These are phyloP conservation scores for Sclerotinia minor DNA, from an alignment of 2,329 filamentous ascomycete genomes.

Conservation along the genomic window DNA sequence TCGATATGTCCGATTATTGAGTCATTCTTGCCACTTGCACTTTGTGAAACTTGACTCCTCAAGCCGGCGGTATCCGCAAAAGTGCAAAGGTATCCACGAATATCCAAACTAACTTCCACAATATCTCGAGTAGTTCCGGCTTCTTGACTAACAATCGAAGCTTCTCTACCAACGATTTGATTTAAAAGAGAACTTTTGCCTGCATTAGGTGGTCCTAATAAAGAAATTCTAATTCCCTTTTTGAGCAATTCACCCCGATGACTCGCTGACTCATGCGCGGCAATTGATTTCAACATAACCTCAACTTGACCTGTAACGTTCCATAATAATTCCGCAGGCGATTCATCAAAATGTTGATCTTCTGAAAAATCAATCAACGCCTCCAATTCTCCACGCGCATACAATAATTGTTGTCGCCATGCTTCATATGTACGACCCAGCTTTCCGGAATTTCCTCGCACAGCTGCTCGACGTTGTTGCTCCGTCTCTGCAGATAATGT, in stretches of 20 bases:
- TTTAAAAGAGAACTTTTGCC: conserved; percentile 96
- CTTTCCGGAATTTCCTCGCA: conserved; percentile 70
- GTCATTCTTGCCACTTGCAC: conserved; percentile 24
- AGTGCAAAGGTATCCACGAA: conserved; percentile 87
- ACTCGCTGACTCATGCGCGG: conserved; percentile 71
- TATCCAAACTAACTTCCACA: conserved; percentile 85
- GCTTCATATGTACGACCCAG: conserved; percentile 75
- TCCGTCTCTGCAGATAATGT: conserved; percentile 75
- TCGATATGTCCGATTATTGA: conserved; percentile 70
- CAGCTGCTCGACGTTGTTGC: conserved; percentile 84
- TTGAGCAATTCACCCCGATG: conserved; percentile 80
- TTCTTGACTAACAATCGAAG: conserved; percentile 90
- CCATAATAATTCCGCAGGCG: conserved; percentile 67
- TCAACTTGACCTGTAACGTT: conserved; percentile 68
- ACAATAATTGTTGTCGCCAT: conserved; percentile 76
- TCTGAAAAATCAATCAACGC: conserved; percentile 96
- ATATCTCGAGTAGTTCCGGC: conserved; percentile 93
- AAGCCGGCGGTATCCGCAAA: conserved; percentile 95
- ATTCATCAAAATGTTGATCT: conserved; percentile 95
- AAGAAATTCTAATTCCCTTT: conserved; percentile 79
- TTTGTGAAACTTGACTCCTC: conserved; percentile 49
- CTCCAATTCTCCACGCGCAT: conserved; percentile 87
- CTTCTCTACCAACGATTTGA: conserved; percentile 82
- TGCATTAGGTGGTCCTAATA: conserved; percentile 89
- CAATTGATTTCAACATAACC: conserved; percentile 62